Percentiles rank a stretch among this genome's conserved stretches.
phyloP scores from a whole-genome alignment of 495 filamentous ascomycete genomes.

The Daldinia caldariorum region DNA sequence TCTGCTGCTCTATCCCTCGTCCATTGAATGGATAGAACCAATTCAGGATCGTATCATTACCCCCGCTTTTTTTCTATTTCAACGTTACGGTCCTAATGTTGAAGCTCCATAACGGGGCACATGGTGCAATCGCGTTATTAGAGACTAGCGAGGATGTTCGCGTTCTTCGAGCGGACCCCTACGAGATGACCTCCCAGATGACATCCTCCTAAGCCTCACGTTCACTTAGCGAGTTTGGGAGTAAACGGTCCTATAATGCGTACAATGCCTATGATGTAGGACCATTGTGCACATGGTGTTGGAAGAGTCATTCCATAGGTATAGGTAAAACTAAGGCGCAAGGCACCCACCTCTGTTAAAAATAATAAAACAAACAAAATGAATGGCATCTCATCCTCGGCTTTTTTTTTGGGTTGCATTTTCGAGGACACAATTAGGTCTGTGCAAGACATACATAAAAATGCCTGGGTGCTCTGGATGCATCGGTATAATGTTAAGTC shows the following conservation, averaged over 20 bases:
- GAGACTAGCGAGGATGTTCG: slow-evolving; percentile 29
- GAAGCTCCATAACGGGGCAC: slow-evolving; percentile 40
- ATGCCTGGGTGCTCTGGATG: slow-evolving; percentile 8
- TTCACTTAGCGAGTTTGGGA: not conserved
- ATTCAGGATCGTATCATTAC: slow-evolving; percentile 36
- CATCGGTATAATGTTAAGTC: slow-evolving; percentile 31
- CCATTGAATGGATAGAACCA: slow-evolving; percentile 24
- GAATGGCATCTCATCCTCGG: not conserved
- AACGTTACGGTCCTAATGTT: slow-evolving; percentile 44
- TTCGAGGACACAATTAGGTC: slow-evolving; percentile 25
- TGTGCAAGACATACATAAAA: slow-evolving; percentile 30
- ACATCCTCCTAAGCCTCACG: slow-evolving; percentile 1
- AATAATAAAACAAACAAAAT: slow-evolving; percentile 11
- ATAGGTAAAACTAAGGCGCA: not conserved
- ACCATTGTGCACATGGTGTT: not conserved
- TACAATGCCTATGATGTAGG: not conserved
- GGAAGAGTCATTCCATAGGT: slow-evolving; percentile 6
- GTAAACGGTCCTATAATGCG: not conserved
- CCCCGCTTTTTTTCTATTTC: slow-evolving; percentile 40
- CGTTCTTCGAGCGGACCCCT: slow-evolving; percentile 13
- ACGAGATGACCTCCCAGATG: slow-evolving; percentile 12
- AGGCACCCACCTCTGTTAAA: not conserved
- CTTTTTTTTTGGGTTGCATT: slow-evolving; percentile 2
- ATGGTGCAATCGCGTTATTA: slow-evolving; percentile 40
- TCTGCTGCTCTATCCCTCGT: slow-evolving; percentile 12